A percentile compares a stretch with the other conserved stretches of the same genome.
Evolutionary conservation across 345 rosid genomes (phyloP).

Genomic region (Gossypium longicalyx): DNA sequence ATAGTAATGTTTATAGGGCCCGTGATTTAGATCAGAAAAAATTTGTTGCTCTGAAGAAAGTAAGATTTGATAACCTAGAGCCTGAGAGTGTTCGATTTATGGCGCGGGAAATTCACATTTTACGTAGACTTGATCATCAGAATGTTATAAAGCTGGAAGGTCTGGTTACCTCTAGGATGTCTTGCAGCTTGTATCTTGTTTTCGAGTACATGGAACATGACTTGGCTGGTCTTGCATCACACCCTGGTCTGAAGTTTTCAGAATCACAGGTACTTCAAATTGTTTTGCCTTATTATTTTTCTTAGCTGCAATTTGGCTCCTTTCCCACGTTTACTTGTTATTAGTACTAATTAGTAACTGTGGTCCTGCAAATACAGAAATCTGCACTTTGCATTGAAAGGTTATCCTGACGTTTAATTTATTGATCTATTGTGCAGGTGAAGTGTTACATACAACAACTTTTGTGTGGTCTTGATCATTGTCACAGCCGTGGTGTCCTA

Average conservation of each 20-base stretch:
- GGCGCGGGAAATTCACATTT: constrained; percentile 93
- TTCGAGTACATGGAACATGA: constrained; percentile 99
- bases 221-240: constrained; percentile 88
- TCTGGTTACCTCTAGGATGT: constrained; percentile 97
- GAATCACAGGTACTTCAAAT: constrained; percentile 69
- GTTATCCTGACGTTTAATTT: no score
- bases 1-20: constrained; percentile 92
- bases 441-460: constrained; percentile 94
- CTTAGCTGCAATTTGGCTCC: neutral
- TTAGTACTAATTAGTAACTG: neutral
- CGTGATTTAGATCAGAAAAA: constrained; percentile 91
- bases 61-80: constrained; percentile 90
- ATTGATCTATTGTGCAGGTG: constrained; percentile 44
- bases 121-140: constrained; percentile 89
- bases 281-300: neutral
- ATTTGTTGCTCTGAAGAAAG: constrained; percentile 93
- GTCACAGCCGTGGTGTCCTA: constrained; percentile 85
- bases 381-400: no score
- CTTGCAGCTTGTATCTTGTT: constrained; percentile 95
- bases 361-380: neutral
- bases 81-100: constrained; percentile 96
- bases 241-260: constrained; percentile 80
- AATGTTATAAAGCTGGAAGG: constrained; percentile 95
- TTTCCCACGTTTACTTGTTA: neutral
- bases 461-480: constrained; percentile 81